Conservation (phyloP, 352 stramenopile genomes). For the Halophytophthora batemanensis region DNA sequence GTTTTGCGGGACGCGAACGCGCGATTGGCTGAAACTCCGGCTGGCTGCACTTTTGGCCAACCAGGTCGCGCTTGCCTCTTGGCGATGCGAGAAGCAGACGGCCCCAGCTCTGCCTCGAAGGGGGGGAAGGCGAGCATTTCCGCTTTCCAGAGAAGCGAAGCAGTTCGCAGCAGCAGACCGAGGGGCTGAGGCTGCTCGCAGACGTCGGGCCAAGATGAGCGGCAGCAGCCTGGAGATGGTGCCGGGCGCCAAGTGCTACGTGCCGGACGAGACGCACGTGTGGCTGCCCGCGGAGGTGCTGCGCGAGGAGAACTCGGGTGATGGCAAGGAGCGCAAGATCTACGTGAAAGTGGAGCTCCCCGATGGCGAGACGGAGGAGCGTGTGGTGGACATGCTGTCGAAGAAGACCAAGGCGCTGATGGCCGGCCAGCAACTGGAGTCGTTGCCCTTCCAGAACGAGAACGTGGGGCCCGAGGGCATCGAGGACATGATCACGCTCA, state of each 20-base stretch:
- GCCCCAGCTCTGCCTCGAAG: no score
- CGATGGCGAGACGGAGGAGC: conserved; percentile 45
- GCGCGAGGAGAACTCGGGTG: conserved; percentile 58
- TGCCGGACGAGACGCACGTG: conserved; percentile 81
- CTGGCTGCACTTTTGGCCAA: no score
- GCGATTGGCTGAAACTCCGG: no score
- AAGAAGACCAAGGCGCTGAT: conserved; percentile 74
- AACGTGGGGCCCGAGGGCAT: conserved; percentile 60
- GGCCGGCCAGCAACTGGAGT: conserved; percentile 68
- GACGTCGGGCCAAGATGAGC: conserved; percentile 8
- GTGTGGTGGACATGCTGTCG: conserved; percentile 63
- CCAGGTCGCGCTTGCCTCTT: no score
- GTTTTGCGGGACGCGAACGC: no score
- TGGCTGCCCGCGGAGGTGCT: conserved; percentile 80
- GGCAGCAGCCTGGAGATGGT: conserved; percentile 55
- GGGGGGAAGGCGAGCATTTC: no score
- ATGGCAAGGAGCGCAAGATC: conserved; percentile 66
- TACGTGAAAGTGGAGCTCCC: conserved; percentile 59
- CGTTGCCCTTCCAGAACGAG: conserved; percentile 86
- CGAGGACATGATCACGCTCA: conserved; percentile 86
- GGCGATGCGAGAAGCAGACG: no score
- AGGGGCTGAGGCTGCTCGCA: not conserved
- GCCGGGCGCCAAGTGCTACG: conserved; percentile 78
- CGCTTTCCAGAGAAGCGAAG: not conserved
- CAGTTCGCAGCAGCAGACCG: not conserved